Evolutionary conservation across 345 rosid species (phyloP).

Genomic region (Eucalyptus cladocalyx): DNA sequence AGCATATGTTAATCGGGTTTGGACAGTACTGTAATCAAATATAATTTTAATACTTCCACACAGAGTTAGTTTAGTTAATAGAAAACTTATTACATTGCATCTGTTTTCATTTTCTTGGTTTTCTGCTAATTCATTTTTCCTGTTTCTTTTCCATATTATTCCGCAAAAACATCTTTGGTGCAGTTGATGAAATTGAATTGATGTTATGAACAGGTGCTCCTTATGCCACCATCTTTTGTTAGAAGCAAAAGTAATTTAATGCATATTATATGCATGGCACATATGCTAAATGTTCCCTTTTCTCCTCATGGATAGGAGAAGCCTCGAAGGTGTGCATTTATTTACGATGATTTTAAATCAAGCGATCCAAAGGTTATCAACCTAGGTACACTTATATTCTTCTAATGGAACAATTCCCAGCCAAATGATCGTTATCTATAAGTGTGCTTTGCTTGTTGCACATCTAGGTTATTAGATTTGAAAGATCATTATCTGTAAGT

Average conservation of each 20-base stretch:
- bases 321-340: slow-evolving; percentile 30
- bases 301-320: slow-evolving; percentile 27
- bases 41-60: not conserved
- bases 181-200: slow-evolving; percentile 52
- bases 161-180: slow-evolving; percentile 44
- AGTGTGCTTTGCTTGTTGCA: not conserved
- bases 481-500: not conserved
- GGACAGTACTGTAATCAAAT: not conserved
- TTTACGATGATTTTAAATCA: slow-evolving; percentile 44
- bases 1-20: not conserved
- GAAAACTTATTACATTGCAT: not conserved
- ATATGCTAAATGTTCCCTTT: not conserved
- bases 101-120: not conserved
- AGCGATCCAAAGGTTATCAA: slow-evolving; percentile 49
- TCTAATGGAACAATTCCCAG: not conserved
- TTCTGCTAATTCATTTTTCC: not conserved
- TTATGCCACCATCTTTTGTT: not conserved
- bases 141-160: slow-evolving; percentile 19
- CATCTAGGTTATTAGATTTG: slow-evolving; percentile 27
- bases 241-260: not conserved
- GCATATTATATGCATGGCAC: not conserved
- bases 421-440: not conserved
- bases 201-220: slow-evolving; percentile 53
- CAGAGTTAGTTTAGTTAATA: not conserved
- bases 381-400: slow-evolving; percentile 19